Evolutionary conservation across 768 basidiomycete genomes (phyloP).

Genomic region (Gloeophyllum trabeum): DNA sequence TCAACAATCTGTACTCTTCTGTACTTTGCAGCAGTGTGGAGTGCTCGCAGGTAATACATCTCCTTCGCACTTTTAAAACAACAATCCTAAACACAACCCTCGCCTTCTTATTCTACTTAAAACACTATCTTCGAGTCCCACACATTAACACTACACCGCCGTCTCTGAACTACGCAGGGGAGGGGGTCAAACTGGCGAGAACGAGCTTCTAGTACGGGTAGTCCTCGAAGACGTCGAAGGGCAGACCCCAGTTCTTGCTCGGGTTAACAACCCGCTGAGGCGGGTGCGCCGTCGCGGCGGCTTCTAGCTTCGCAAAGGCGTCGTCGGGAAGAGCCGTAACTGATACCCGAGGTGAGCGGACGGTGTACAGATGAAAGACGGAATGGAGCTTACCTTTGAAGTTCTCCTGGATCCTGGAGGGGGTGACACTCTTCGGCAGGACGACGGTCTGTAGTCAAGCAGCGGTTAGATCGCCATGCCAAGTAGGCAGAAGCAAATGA

Average conservation of each 20-base stretch:
- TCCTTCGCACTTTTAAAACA: too few species aligned
- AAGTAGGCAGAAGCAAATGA: background rate
- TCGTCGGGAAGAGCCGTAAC: constrained; percentile 24
- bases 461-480: background rate
- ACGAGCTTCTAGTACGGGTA: constrained; percentile 12
- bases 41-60: too few species aligned
- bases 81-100: too few species aligned
- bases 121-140: too few species aligned
- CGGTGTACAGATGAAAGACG: background rate
- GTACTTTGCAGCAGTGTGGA: too few species aligned
- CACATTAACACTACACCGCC: too few species aligned
- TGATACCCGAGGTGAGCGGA: constrained; percentile 3
- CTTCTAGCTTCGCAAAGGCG: constrained; percentile 32
- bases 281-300: constrained; percentile 39
- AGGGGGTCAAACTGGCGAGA: too few species aligned
- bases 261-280: constrained; percentile 49
- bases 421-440: constrained; percentile 69
- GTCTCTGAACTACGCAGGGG: too few species aligned
- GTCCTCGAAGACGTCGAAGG: constrained; percentile 52
- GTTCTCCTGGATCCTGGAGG: constrained; percentile 61
- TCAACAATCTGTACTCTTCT: too few species aligned
- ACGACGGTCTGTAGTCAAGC: constrained; percentile 41
- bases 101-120: too few species aligned
- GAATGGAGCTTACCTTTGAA: constrained; percentile 26
- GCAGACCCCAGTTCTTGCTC: constrained; percentile 46